These are phyloP conservation scores for Coemansia biformis DNA, from an alignment of 192 early-diverging fungal species.

Conservation along the genomic window DNA sequence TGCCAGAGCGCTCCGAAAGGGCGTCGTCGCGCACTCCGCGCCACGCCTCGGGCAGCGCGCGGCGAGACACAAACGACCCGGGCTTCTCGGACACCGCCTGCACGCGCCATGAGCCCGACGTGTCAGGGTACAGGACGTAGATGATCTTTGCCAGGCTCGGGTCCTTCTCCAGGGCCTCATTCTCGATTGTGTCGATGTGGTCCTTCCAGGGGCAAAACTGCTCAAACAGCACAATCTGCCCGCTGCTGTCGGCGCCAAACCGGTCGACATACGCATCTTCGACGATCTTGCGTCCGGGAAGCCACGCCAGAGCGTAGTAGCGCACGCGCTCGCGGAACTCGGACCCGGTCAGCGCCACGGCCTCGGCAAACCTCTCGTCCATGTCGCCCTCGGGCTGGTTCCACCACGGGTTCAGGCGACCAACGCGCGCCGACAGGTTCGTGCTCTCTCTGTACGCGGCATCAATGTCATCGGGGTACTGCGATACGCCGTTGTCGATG, in stretches of 20 bases:
- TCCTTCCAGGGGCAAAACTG: slow-evolving; percentile 92
- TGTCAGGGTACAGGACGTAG: slow-evolving; percentile 77
- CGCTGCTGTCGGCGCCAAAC: slow-evolving; percentile 61
- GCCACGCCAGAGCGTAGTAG: slow-evolving; percentile 73
- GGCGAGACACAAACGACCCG: slow-evolving; percentile 65
- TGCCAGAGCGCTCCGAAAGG: slow-evolving; percentile 67
- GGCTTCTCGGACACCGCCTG: slow-evolving; percentile 62
- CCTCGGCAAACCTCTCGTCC: slow-evolving; percentile 63
- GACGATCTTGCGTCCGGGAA: slow-evolving; percentile 85
- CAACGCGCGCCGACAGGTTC: slow-evolving; percentile 72
- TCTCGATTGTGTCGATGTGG: slow-evolving; percentile 70
- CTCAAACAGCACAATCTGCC: slow-evolving; percentile 77
- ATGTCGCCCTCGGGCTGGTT: slow-evolving; percentile 77
- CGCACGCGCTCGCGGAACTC: slow-evolving; percentile 67
- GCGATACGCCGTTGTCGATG: slow-evolving; percentile 89
- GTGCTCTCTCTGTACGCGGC: slow-evolving; percentile 81
- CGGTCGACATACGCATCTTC: slow-evolving; percentile 59
- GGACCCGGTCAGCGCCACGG: slow-evolving; percentile 68
- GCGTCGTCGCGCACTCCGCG: slow-evolving; percentile 79
- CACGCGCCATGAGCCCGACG: slow-evolving; percentile 64
- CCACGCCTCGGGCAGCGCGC: slow-evolving; percentile 73
- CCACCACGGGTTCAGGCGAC: slow-evolving; percentile 90
- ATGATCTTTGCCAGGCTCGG: slow-evolving; percentile 51
- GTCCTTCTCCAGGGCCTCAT: slow-evolving; percentile 50
- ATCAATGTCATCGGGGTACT: slow-evolving; percentile 74